A percentile compares a stretch with the other conserved stretches of the same genome.
Conservation (phyloP, 495 filamentous ascomycete species). For the Penicillium simplicissimum region DNA sequence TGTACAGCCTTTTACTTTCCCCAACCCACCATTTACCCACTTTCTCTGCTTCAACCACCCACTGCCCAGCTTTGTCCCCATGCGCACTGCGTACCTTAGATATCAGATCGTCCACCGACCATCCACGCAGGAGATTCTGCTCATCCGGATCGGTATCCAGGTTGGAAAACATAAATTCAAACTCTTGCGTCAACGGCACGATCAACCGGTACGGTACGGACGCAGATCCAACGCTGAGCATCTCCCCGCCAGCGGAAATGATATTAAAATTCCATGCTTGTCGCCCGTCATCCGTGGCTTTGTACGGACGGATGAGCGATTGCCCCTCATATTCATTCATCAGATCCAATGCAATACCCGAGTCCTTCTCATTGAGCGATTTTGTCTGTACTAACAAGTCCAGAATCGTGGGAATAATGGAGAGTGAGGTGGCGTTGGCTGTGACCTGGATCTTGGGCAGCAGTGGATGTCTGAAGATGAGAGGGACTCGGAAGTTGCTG, state of each 20-base stretch:
- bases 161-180: conserved; percentile 39
- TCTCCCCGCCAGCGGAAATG: conserved; percentile 43
- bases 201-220: conserved; percentile 37
- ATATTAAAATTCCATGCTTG: conserved; percentile 44
- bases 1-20: conserved; percentile 28
- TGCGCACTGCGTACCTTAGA: conserved; percentile 25
- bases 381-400: conserved; percentile 40
- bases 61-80: conserved; percentile 31
- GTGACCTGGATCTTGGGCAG: conserved; percentile 38
- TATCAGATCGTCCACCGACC: conserved; percentile 25
- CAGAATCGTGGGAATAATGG: conserved; percentile 45
- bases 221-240: conserved; percentile 38
- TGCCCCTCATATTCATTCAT: conserved; percentile 45
- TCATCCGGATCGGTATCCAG: conserved; percentile 33
- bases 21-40: conserved; percentile 37
- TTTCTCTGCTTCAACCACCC: conserved; percentile 40
- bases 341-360: conserved; percentile 30
- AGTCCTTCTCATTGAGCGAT: conserved; percentile 30
- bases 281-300: conserved; percentile 17
- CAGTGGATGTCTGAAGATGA: conserved; percentile 41
- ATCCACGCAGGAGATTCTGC: conserved; percentile 18
- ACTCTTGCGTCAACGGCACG: conserved; percentile 36
- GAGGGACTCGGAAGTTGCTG: conserved; percentile 42
- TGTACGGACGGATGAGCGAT: conserved; percentile 34
- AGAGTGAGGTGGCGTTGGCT: conserved; percentile 33